Evolutionary conservation across 352 stramenopile species (phyloP).

Genomic region (Pythium aquatile): DNA sequence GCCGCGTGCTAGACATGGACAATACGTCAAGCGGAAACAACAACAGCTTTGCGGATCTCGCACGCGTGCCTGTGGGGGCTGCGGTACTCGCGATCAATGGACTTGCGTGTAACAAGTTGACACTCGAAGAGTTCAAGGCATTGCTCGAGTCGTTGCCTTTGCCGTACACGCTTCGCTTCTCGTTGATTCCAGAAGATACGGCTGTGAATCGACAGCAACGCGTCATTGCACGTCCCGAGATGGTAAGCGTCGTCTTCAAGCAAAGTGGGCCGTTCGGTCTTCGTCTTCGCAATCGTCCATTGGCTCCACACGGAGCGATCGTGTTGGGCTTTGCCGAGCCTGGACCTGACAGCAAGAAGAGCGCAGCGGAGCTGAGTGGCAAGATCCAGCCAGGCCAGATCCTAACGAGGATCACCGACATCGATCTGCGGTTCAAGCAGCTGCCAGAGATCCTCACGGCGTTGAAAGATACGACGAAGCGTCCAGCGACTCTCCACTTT

Average conservation of each 20-base stretch:
- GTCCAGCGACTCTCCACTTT: slow-evolving; percentile 73
- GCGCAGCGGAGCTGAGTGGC: slow-evolving; percentile 58
- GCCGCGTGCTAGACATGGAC: slow-evolving; percentile 43
- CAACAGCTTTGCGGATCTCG: slow-evolving; percentile 29
- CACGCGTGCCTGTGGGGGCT: slow-evolving; percentile 51
- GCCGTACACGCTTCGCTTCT: slow-evolving; percentile 69
- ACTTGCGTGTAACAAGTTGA: slow-evolving; percentile 69
- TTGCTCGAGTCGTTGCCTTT: slow-evolving; percentile 53
- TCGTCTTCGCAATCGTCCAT: slow-evolving; percentile 67
- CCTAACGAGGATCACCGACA: slow-evolving; percentile 61
- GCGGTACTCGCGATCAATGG: slow-evolving; percentile 77
- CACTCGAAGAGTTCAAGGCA: slow-evolving; percentile 54
- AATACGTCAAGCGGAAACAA: background rate
- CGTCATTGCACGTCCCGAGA: slow-evolving; percentile 47
- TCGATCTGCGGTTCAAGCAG: slow-evolving; percentile 65
- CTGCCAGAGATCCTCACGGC: slow-evolving; percentile 58
- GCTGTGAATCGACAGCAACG: slow-evolving; percentile 50
- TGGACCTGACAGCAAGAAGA: slow-evolving; percentile 46
- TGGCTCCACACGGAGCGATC: slow-evolving; percentile 68
- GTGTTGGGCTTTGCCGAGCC: slow-evolving; percentile 66
- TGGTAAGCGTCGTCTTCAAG: slow-evolving; percentile 67
- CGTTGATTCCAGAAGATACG: slow-evolving; percentile 56
- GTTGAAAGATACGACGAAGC: slow-evolving; percentile 53
- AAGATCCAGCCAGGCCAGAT: slow-evolving; percentile 74
- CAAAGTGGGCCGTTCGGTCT: slow-evolving; percentile 71